Evolutionary conservation across 257 asterid genomes (phyloP), one percentile per base, ranked within the genome.

Genomic region (Prunella vulgaris): DNA sequence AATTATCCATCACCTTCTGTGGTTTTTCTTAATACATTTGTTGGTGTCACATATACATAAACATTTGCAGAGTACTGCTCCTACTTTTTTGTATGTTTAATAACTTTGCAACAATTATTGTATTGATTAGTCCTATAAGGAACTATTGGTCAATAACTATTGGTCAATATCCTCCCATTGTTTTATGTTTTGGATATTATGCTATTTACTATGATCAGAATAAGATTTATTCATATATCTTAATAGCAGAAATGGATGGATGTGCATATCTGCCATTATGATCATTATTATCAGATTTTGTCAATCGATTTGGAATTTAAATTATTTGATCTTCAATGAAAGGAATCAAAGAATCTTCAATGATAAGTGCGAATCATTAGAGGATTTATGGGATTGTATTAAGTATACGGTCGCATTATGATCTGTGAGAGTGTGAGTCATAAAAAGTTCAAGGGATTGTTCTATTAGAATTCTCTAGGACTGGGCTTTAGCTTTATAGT

Each of bases 311-410:
- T 68, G 76, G 57, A 68, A 68, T 46, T 53, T n/a, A 7, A 32
- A 68, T 46, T 59, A 21, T 64, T 58, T 69, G 25, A n/a, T 54
- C 73, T n/a, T n/a, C n/a, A n/a, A n/a, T n/a, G n/a, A n/a, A n/a
- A n/a, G n/a, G n/a, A n/a, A n/a, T n/a, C n/a, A n/a, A n/a, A n/a
- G n/a, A n/a, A n/a, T n/a, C n/a, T n/a, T n/a, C n/a, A n/a, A n/a
- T n/a, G n/a, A n/a, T n/a, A n/a, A n/a, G n/a, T n/a, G n/a, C n/a
- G n/a, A n/a, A n/a, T n/a, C n/a, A n/a, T n/a, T n/a, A n/a, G n/a
- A n/a, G n/a, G n/a, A n/a, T n/a, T n/a, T n/a, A n/a, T n/a, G n/a
- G n/a, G n/a, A n/a, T n/a, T n/a, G n/a, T n/a, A n/a, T n/a, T n/a
- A n/a, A n/a, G n/a, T n/a, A n/a, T n/a, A n/a, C n/a, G n/a, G n/a